A percentile compares a stretch with the other conserved stretches of the same genome.
phyloP scores from a whole-genome alignment of 2,329 filamentous ascomycete genomes.

The Scolecobasidium constrictum region DNA sequence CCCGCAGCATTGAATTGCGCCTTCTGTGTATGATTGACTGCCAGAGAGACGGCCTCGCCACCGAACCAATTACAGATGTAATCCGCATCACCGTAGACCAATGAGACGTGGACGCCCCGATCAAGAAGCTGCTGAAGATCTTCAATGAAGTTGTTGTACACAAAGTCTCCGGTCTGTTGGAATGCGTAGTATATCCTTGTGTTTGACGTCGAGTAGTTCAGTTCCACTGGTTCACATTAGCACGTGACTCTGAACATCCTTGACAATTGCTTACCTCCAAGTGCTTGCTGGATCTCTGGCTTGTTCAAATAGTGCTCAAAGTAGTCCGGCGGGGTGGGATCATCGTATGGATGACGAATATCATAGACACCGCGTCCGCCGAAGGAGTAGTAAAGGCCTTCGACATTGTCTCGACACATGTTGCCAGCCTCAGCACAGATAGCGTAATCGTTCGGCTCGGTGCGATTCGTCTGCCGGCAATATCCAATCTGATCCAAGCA shows the following conservation, averaged over 20 bases:
- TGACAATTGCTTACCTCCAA: conserved; percentile 49
- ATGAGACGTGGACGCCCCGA: conserved; percentile 25
- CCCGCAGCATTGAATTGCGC: conserved; percentile 18
- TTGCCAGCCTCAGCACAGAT: conserved; percentile 44
- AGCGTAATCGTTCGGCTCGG: conserved; percentile 13
- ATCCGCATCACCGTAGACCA: conserved; percentile 25
- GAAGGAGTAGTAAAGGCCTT: conserved; percentile 45
- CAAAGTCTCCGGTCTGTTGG: conserved; percentile 47
- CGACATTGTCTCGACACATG: conserved; percentile 47
- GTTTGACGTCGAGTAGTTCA: conserved; percentile 45
- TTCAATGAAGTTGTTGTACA: conserved; percentile 32
- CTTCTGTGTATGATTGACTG: conserved; percentile 26
- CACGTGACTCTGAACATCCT: too few species aligned
- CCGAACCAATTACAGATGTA: conserved; percentile 28
- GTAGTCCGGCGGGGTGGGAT: conserved; percentile 53
- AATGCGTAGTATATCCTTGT: conserved; percentile 38
- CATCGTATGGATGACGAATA: conserved; percentile 41
- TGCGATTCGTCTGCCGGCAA: conserved; percentile 31
- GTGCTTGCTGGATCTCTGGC: conserved; percentile 42
- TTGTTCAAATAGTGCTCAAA: conserved; percentile 57
- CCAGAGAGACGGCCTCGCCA: conserved; percentile 22
- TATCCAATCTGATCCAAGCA: conserved; percentile 37
- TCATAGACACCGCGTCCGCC: conserved; percentile 44
- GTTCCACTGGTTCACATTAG: too few species aligned
- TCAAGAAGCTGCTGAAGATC: conserved; percentile 31